A percentile compares a stretch with the other conserved stretches of the same genome.
Conservation (phyloP, 495 filamentous ascomycete species). For the Talaromyces ruber region DNA sequence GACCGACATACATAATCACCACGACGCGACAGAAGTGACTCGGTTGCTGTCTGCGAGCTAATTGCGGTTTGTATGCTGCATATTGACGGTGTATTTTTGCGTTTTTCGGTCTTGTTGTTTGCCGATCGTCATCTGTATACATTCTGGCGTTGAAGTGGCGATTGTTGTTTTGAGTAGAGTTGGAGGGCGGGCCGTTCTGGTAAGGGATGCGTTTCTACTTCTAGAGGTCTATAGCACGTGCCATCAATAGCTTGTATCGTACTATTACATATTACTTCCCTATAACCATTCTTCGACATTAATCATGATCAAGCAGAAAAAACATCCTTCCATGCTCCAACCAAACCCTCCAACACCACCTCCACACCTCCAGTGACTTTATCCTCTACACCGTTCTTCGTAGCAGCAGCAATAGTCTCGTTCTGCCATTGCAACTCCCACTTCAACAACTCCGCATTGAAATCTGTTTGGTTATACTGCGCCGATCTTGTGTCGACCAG, state of each 20-base stretch:
- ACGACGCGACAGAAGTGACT: not conserved
- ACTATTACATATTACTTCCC: not conserved
- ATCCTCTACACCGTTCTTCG: not conserved
- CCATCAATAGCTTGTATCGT: no score
- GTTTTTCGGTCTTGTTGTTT: not conserved
- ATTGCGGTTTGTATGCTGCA: not conserved
- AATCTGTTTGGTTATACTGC: conserved; percentile 23
- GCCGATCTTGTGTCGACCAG: conserved; percentile 18
- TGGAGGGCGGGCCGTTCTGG: not conserved
- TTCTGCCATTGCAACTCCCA: conserved; percentile 37
- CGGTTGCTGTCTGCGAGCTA: not conserved
- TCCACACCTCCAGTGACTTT: conserved; percentile 8
- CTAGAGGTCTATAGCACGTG: not conserved
- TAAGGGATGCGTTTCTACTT: not conserved
- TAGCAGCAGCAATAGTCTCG: conserved; percentile 12
- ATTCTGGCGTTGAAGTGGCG: not conserved
- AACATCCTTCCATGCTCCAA: conserved; percentile 14
- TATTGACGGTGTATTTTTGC: not conserved
- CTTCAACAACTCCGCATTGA: conserved; percentile 16
- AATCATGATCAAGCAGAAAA: conserved; percentile 9
- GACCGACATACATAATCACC: conserved; percentile 4
- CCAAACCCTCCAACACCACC: conserved; percentile 12
- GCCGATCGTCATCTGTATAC: not conserved
- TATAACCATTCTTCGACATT: not conserved
- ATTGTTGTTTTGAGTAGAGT: not conserved